Evolutionary conservation across 108 stramenopile genomes (phyloP).

Genomic region (Licmophora abbreviata): DNA sequence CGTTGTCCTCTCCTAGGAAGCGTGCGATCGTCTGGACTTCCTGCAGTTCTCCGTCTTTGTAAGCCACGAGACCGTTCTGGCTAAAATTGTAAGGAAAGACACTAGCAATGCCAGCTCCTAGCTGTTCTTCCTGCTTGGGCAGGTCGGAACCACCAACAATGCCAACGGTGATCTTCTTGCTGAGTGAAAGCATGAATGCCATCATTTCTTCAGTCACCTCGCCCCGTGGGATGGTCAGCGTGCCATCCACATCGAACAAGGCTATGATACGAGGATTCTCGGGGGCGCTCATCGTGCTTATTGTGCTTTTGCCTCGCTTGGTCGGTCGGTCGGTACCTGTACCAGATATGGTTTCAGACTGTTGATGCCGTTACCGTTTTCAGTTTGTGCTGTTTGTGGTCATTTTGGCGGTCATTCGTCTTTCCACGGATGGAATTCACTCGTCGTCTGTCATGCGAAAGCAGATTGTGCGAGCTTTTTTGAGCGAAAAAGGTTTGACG

Average conservation of each 20-base stretch:
- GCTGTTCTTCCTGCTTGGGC: slow-evolving; percentile 98
- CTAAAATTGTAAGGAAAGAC: slow-evolving; percentile 96
- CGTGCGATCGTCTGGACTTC: slow-evolving; percentile 75
- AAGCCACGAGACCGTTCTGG: slow-evolving; percentile 99
- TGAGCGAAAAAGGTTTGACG: no score
- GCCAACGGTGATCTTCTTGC: slow-evolving; percentile 91
- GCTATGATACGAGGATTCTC: slow-evolving; percentile 88
- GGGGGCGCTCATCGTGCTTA: slow-evolving; percentile 27
- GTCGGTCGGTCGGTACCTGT: not conserved
- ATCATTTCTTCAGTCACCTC: slow-evolving; percentile 87
- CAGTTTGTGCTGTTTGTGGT: not conserved
- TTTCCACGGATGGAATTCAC: not conserved
- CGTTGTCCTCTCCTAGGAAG: slow-evolving; percentile 94
- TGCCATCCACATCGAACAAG: slow-evolving; percentile 99
- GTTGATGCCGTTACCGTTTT: not conserved
- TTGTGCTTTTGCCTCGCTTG: slow-evolving; percentile 16
- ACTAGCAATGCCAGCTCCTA: slow-evolving; percentile 80
- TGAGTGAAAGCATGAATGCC: slow-evolving; percentile 79
- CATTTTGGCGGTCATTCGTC: not conserved
- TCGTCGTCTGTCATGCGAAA: no score
- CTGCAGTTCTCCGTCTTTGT: slow-evolving; percentile 79
- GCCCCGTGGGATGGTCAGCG: slow-evolving; percentile 93
- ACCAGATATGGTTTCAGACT: not conserved
- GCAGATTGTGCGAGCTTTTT: no score
- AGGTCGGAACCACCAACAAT: slow-evolving; percentile 99